A percentile compares a stretch with the other conserved stretches of the same genome.
Conservation (phyloP, 129 eudicot genomes). For the Kitagawia praeruptora region DNA sequence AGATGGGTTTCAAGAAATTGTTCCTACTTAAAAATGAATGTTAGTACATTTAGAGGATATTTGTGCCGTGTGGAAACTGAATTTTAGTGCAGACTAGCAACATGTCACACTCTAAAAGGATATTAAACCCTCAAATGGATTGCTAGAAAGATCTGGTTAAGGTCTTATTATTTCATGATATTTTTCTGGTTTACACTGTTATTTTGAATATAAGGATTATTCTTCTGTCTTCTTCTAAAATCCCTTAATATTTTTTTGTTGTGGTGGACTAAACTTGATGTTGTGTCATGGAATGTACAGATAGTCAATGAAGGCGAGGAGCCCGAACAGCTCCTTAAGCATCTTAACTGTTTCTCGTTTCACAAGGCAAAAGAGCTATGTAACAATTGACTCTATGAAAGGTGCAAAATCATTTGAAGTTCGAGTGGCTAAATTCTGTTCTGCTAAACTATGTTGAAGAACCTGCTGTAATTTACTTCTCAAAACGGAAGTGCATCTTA, state of each 20-base stretch:
- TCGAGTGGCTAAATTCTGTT: not conserved
- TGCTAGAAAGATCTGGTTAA: not conserved
- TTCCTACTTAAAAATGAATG: not conserved
- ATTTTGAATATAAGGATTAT: not conserved
- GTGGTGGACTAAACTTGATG: not conserved
- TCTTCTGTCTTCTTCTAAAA: not conserved
- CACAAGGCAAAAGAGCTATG: constrained; percentile 2
- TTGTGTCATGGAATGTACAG: constrained; percentile 16
- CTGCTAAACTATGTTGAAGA: not conserved
- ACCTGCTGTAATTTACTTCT: not conserved
- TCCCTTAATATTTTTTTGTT: not conserved
- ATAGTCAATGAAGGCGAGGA: constrained; percentile 35
- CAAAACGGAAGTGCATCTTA: constrained; percentile 20
- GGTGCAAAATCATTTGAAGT: not conserved
- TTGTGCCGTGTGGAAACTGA: not conserved
- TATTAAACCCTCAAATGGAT: too few relatives aligned
- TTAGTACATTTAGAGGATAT: too few relatives aligned
- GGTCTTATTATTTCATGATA: not conserved
- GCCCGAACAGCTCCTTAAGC: constrained; percentile 20
- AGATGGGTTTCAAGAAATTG: not conserved
- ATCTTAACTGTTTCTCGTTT: constrained; percentile 17
- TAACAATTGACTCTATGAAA: not conserved
- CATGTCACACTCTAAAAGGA: too few relatives aligned
- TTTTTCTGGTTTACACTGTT: not conserved
- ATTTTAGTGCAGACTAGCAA: not conserved